These are phyloP conservation scores for Scheffersomyces illinoinensis DNA, from an alignment of 1,139 yeast genomes.

Conservation along the genomic window DNA sequence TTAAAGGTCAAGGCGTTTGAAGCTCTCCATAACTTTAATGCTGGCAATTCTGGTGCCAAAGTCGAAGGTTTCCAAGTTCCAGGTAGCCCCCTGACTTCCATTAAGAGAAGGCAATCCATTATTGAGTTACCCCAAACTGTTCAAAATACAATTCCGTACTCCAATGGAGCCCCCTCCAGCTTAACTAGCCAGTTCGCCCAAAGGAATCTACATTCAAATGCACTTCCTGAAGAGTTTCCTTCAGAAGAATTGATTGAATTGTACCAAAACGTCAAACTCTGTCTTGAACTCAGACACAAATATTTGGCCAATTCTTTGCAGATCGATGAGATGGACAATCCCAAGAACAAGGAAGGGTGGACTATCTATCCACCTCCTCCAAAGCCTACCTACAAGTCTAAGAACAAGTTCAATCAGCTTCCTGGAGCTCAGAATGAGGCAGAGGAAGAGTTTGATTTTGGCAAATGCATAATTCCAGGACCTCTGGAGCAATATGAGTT, in stretches of 20 bases:
- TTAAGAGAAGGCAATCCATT: conserved; percentile 51
- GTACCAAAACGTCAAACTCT: conserved; percentile 67
- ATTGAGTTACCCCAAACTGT: conserved; percentile 46
- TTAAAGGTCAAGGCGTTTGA: conserved; percentile 68
- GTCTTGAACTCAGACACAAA: conserved; percentile 75
- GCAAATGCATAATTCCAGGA: conserved; percentile 66
- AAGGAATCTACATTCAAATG: conserved; percentile 37
- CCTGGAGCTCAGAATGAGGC: conserved; percentile 28
- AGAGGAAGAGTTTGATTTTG: conserved; percentile 55
- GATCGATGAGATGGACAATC: conserved; percentile 66
- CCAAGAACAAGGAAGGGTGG: conserved; percentile 77
- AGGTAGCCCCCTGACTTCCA: conserved; percentile 18
- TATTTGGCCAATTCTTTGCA: conserved; percentile 76
- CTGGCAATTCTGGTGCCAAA: conserved; percentile 13
- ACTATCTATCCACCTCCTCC: conserved; percentile 91
- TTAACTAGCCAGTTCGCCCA: conserved; percentile 11
- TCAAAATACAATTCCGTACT: conserved; percentile 15
- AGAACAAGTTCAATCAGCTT: conserved; percentile 56
- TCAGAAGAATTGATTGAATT: conserved; percentile 70
- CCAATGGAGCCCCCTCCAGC: conserved; percentile 15
- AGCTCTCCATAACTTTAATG: conserved; percentile 36
- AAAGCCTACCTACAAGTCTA: conserved; percentile 82
- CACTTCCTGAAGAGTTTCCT: conserved; percentile 66
- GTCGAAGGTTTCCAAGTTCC: conserved; percentile 7
- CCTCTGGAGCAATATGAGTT: conserved; percentile 50